These are phyloP conservation scores for Rhodotorula mucilaginosa DNA, from an alignment of 1,284 basidiomycete species.

Conservation along the genomic window DNA sequence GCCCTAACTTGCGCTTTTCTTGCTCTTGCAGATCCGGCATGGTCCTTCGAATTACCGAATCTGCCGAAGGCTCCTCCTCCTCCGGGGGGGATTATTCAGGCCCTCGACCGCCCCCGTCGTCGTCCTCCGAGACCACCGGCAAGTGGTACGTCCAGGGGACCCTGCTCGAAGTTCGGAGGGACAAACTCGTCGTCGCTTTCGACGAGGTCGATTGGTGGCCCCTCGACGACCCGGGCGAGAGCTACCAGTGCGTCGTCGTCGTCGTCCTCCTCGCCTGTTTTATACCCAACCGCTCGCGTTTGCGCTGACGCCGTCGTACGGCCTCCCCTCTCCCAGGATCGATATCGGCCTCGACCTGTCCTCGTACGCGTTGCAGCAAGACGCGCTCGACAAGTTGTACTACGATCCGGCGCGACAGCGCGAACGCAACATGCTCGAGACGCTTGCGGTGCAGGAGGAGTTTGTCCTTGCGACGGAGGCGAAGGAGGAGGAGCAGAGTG, in stretches of 20 bases:
- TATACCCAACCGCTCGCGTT: too few species aligned
- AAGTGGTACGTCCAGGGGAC: constrained; percentile 31
- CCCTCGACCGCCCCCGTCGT: constrained; percentile 2
- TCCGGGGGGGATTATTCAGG: not conserved
- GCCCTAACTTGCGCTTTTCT: not conserved
- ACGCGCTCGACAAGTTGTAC: constrained; percentile 33
- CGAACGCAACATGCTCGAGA: constrained; percentile 15
- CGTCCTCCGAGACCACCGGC: not conserved
- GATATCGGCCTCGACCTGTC: constrained; percentile 36
- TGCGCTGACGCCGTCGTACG: too few species aligned
- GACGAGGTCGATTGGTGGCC: constrained; percentile 33
- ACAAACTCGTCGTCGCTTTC: constrained; percentile 28
- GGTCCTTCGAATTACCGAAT: constrained; percentile 25
- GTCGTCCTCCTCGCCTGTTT: not conserved
- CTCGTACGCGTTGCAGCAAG: constrained; percentile 20
- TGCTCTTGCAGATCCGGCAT: constrained; percentile 10
- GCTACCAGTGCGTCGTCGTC: constrained; percentile 23
- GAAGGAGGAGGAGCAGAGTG: not conserved
- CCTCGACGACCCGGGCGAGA: constrained; percentile 14
- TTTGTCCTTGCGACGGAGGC: not conserved
- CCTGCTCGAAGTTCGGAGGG: constrained; percentile 27
- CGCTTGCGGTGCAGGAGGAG: constrained; percentile 11
- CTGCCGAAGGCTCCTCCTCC: not conserved
- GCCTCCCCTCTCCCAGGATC: constrained; percentile 12
- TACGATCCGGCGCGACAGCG: constrained; percentile 32